Evolutionary conservation across 306 rosid species (phyloP).

Genomic region (Calophaca sinica): DNA sequence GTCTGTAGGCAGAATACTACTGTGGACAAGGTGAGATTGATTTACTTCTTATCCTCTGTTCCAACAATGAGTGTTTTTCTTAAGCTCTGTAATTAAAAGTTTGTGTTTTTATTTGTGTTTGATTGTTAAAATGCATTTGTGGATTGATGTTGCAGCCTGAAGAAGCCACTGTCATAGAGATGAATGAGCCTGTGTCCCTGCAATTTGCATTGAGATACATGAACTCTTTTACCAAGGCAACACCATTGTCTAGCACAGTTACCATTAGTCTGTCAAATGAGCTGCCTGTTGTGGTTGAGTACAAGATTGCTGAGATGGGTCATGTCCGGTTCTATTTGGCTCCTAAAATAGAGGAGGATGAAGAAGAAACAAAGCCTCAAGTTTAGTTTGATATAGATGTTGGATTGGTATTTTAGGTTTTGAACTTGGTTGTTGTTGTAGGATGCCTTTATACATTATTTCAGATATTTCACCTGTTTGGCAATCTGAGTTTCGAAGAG

Average conservation of each 20-base stretch:
- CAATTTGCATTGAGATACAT: conserved; percentile 91
- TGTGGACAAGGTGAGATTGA: conserved; percentile 78
- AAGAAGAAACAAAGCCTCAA: conserved; percentile 59
- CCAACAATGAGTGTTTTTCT: background rate
- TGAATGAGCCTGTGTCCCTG: conserved; percentile 88
- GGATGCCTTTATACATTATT: conserved; percentile 1
- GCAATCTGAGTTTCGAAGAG: conserved; percentile 3
- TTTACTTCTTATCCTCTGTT: background rate
- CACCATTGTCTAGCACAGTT: conserved; percentile 79
- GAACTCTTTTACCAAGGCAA: conserved; percentile 93
- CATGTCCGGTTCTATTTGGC: conserved; percentile 86
- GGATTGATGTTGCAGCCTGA: conserved; percentile 60
- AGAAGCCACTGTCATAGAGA: conserved; percentile 66
- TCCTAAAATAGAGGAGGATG: conserved; percentile 94
- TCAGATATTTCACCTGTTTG: background rate
- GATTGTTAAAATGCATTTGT: background rate
- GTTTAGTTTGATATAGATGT: conserved; percentile 21
- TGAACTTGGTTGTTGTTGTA: background rate
- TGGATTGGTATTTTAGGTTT: conserved; percentile 27
- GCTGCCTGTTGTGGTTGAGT: conserved; percentile 73
- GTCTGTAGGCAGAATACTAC: conserved; percentile 92
- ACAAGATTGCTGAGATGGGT: conserved; percentile 64
- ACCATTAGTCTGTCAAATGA: conserved; percentile 64
- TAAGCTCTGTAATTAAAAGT: background rate
- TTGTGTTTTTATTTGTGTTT: background rate